Evolutionary conservation across 108 stramenopile genomes (phyloP), one percentile per base, ranked within the genome.

Genomic region (Tribonema minus): DNA sequence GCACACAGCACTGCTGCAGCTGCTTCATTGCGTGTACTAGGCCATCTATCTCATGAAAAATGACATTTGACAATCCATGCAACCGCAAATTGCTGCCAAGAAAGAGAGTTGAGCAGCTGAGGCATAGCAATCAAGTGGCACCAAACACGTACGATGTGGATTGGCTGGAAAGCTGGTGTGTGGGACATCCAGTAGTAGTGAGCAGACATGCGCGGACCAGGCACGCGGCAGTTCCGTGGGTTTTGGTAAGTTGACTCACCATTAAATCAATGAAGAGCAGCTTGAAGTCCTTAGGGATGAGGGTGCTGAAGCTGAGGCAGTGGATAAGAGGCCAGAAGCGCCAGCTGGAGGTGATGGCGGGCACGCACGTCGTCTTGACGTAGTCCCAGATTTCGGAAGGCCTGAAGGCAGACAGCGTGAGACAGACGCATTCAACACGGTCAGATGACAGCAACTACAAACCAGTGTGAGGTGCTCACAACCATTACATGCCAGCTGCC

Each of bases 251-350:
- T 54, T 54, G 20, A 20, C 46, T 54, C 20, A 54, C 46, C 70
- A 94, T 90, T 3, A 86, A 71, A 78, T 93, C 92, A 9, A 93
- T 91, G 91, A 91, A 94, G 15, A 94, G 70, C 58, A 94, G 79
- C 67, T 91, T 87, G 65, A 91, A 84, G 72, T 92, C 92, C 31
- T 89, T 70, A 1, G 92, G 91, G 34, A 92, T 80, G 38, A 92
- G 9, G 46, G 5, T 75, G 23, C 91, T 90, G 75, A 92, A 92
- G 26, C 91, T 91, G 28, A 92, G 83, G 64, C 81, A 84, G 76
- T 94, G 93, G 28, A 90, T 91, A 31, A 94, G 81, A 6, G 92
- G 92, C 92, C 92, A 93, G 33, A 93, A 83, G n/a, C 89, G 90
- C 71, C 91, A 87, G n/a, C 89, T 90, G 0, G 81, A 82, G 15